Conservation (phyloP, 495 filamentous ascomycete genomes). For the Penicillium soppii region DNA sequence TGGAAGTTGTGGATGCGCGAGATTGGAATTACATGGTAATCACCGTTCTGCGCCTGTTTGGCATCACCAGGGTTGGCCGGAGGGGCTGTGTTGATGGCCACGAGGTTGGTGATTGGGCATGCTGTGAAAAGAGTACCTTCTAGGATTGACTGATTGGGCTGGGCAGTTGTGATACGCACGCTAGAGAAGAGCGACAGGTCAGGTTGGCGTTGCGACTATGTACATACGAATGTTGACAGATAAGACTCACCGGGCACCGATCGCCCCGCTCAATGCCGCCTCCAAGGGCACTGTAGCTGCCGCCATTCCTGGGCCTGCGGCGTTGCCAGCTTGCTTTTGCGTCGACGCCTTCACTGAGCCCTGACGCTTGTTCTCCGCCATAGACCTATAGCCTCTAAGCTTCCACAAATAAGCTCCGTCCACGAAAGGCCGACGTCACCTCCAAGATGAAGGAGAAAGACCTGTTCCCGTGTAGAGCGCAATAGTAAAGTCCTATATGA, state of each 20-base stretch:
- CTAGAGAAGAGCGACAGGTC: slow-evolving; percentile 32
- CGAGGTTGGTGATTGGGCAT: slow-evolving; percentile 62
- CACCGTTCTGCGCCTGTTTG: slow-evolving; percentile 46
- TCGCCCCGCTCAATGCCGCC: slow-evolving; percentile 47
- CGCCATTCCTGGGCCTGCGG: slow-evolving; percentile 35
- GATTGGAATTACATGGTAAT: slow-evolving; percentile 64
- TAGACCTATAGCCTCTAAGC: slow-evolving; percentile 10
- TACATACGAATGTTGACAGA: background rate
- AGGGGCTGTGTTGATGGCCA: slow-evolving; percentile 57
- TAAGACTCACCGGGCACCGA: slow-evolving; percentile 50
- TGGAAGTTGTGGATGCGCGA: slow-evolving; percentile 63
- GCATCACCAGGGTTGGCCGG: slow-evolving; percentile 32
- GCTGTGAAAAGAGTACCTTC: slow-evolving; percentile 70
- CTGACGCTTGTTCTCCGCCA: slow-evolving; percentile 52
- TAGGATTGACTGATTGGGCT: slow-evolving; percentile 46
- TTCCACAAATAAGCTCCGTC: slow-evolving; percentile 2
- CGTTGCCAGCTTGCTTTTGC: slow-evolving; percentile 24
- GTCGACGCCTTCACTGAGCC: slow-evolving; percentile 38
- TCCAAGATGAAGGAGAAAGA: background rate
- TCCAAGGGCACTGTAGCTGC: slow-evolving; percentile 46
- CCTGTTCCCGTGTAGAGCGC: background rate
- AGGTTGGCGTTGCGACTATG: background rate
- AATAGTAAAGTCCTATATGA: slow-evolving; percentile 3
- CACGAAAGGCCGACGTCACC: background rate
- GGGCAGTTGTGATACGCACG: slow-evolving; percentile 59